Evolutionary conservation across 1,139 yeast genomes (phyloP).

Genomic region (Hemisphaericaspora xylanilytica): DNA sequence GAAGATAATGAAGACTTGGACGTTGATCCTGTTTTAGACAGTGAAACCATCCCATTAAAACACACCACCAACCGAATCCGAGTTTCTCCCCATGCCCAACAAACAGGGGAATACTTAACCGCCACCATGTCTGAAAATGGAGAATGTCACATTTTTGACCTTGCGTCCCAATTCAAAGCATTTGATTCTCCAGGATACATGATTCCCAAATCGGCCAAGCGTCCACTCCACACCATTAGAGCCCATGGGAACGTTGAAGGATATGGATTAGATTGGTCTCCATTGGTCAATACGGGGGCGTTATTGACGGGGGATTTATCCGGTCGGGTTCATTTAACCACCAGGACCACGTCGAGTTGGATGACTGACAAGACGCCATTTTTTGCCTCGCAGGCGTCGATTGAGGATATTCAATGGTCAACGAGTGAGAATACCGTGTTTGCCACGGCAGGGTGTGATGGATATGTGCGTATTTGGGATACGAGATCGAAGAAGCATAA

Average conservation of each 20-base stretch:
- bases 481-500: conserved; percentile 88
- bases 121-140: conserved; percentile 92
- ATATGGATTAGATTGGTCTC: conserved; percentile 97
- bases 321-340: conserved; percentile 78
- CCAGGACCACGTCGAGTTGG: conserved; percentile 79
- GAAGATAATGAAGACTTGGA: conserved; percentile 53
- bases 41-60: conserved; percentile 71
- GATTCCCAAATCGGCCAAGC: conserved; percentile 73
- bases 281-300: conserved; percentile 74
- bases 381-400: conserved; percentile 66
- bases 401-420: conserved; percentile 98
- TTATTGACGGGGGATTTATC: conserved; percentile 85
- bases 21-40: conserved; percentile 82
- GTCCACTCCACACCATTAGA: conserved; percentile 81
- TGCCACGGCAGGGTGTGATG: conserved; percentile 92
- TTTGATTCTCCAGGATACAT: conserved; percentile 85
- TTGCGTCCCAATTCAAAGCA: conserved; percentile 72
- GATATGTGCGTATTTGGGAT: conserved; percentile 93
- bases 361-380: conserved; percentile 82
- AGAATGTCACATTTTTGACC: conserved; percentile 81
- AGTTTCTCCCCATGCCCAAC: conserved; percentile 74
- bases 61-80: conserved; percentile 88
- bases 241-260: conserved; percentile 97
- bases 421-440: conserved; percentile 88
- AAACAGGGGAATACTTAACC: conserved; percentile 78